Evolutionary conservation across 345 rosid species (phyloP), one percentile per base, ranked within the genome.

Genomic region (Gossypium raimondii): DNA sequence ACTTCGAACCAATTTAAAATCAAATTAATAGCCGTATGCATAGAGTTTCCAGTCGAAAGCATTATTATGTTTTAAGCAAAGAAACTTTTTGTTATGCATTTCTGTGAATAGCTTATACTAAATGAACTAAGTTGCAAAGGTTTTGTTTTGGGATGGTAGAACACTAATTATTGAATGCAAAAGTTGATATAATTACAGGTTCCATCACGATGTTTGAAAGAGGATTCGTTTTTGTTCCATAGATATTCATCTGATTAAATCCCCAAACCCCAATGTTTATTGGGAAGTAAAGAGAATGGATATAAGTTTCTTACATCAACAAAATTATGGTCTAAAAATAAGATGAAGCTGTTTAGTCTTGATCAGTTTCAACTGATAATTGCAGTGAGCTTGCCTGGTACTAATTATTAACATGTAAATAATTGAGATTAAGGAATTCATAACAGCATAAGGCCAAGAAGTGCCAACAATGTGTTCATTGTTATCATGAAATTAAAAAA

Each of bases 381-480:
- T 34, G 41, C 41, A 5, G 7, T 34, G 6, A 34, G 7, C 38
- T 34, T 34, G 38, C 38, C 7, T 34, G 38, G 1, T 34, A 34
- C 7, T 4, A 34, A 29, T 29, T 29, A 29, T 4, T 4, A 29
- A 3, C 34, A 29, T 29, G 34, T 29, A 29, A 34, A 34, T 34
- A 34, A 5, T 34, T 34, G 41, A 34, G 5, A 34, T 34, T 34
- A 34, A 34, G 13, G 11, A 45, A 11, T 45, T 45, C 53, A 50
- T 34, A 34, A 3, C 86, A 57, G 10, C 67, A 66, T 74, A 56
- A 18, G 22, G 16, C 55, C 61, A 56, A 66, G 72, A 72, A 51
- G 20, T 29, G 76, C 70, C 84, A 82, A 78, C 48, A 63, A 29
- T 4, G 47, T 45, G 56, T 18, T 59, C 73, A 68, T 55, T 1